These are phyloP conservation scores for Brettanomyces naardenensis DNA, from an alignment of 805 yeast genomes.

Conservation along the genomic window DNA sequence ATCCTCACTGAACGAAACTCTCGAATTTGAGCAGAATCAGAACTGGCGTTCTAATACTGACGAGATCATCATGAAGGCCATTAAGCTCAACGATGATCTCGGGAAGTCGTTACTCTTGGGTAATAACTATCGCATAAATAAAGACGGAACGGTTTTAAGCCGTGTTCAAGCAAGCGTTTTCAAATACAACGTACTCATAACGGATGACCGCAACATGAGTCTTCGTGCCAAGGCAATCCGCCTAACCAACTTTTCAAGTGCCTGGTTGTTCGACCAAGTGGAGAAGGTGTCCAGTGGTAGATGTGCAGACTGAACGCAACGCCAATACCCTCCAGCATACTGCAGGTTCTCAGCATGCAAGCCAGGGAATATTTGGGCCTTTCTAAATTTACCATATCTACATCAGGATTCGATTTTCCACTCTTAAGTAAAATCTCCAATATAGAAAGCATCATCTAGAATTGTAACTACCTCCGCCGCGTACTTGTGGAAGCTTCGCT, in stretches of 20 bases:
- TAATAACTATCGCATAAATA: slow-evolving; percentile 12
- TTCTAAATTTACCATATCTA: too few relatives aligned
- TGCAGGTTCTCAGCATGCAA: neutral
- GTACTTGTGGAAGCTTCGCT: too few relatives aligned
- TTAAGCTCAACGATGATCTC: slow-evolving; percentile 27
- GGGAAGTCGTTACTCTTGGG: slow-evolving; percentile 23
- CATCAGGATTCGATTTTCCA: too few relatives aligned
- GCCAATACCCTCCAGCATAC: slow-evolving; percentile 7
- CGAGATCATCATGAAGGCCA: slow-evolving; percentile 52
- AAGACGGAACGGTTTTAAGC: slow-evolving; percentile 23
- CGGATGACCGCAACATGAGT: slow-evolving; percentile 71
- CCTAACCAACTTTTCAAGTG: slow-evolving; percentile 42
- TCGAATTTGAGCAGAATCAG: slow-evolving; percentile 66
- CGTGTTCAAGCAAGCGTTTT: slow-evolving; percentile 34
- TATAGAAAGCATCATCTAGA: too few relatives aligned
- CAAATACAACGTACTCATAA: slow-evolving; percentile 53
- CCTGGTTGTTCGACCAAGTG: slow-evolving; percentile 49
- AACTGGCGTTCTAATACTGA: slow-evolving; percentile 70
- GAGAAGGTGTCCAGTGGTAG: slow-evolving; percentile 39
- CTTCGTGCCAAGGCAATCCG: slow-evolving; percentile 54
- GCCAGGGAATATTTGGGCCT: too few relatives aligned
- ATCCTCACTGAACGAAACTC: slow-evolving; percentile 58
- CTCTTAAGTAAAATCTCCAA: too few relatives aligned
- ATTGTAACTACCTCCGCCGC: too few relatives aligned
- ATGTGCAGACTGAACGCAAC: slow-evolving; percentile 41